These are phyloP conservation scores for Quillaja saponaria DNA, from an alignment of 306 rosid species.

Conservation along the genomic window DNA sequence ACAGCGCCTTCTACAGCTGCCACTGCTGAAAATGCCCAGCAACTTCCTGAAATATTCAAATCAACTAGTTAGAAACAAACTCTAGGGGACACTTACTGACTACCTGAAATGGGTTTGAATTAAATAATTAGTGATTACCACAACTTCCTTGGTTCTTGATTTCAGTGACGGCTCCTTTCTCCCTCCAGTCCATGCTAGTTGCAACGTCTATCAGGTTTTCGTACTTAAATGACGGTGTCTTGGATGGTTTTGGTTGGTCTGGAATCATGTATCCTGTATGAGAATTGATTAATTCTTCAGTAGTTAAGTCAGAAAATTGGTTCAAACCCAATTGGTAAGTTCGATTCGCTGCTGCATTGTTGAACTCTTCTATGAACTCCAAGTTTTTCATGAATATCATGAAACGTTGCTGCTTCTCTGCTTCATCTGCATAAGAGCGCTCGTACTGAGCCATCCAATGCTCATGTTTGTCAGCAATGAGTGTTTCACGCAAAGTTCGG, in stretches of 20 bases:
- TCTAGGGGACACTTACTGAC: too few relatives aligned
- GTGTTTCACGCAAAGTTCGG: constrained; percentile 16
- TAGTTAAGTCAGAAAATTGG: constrained; percentile 36
- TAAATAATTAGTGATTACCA: too few relatives aligned
- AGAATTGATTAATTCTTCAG: constrained; percentile 44
- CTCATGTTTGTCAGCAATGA: constrained; percentile 22
- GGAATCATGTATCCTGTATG: constrained; percentile 14
- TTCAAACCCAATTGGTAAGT: constrained; percentile 42
- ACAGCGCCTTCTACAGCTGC: constrained; percentile 28
- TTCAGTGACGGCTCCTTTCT: too few relatives aligned
- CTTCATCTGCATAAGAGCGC: constrained; percentile 8
- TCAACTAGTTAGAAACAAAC: background rate
- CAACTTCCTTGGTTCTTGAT: too few relatives aligned
- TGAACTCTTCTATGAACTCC: constrained; percentile 32
- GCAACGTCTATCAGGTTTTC: too few relatives aligned
- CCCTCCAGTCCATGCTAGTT: too few relatives aligned
- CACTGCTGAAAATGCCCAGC: constrained; percentile 31
- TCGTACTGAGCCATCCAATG: constrained; percentile 35
- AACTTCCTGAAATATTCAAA: constrained; percentile 2
- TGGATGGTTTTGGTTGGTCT: too few relatives aligned
- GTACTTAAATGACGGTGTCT: too few relatives aligned
- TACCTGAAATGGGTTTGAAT: too few relatives aligned
- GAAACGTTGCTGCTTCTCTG: constrained; percentile 40
- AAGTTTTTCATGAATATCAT: constrained; percentile 32
- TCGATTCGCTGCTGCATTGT: constrained; percentile 24